Evolutionary conservation across 1,284 basidiomycete species (phyloP), one percentile per base, ranked within the genome.

Genomic region (Cryptococcus deneoformans): DNA sequence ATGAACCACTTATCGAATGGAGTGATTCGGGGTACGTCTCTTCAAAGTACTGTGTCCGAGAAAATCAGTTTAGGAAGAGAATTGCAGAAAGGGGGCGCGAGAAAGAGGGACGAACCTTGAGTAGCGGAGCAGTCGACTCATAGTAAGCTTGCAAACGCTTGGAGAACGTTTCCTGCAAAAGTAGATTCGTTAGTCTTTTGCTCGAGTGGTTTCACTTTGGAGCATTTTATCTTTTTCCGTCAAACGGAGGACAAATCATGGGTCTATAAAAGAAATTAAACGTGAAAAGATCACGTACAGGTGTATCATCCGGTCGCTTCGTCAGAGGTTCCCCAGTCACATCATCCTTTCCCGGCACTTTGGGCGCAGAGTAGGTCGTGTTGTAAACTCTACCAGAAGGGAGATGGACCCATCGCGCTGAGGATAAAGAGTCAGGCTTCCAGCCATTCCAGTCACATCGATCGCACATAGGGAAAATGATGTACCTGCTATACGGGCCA

Each of bases 351-450:
- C 95, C 95, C 2, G 87, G 81, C 0, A 88, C 84, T 68, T 88
- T 89, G 14, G 96, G 96, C 24, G 86, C 89, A 77, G 95, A 97
- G 79, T 90, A 92, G 12, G 87, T 85, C 69, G 87, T 83, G 76
- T 95, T 96, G 81, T 99, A 99, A 12, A 98, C 88, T 20, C 96
- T 84, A 5, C 96, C 96, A 0, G 90, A 94, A 1, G 91, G 86
- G 2, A 91, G 82, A 75, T 99, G 95, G 5, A 98, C 86, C 91
- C 90, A 98, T 53, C 94, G 88, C 66, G 93, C 90, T 81, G 64
- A 8, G n/a, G 20, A 20, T 20, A 20, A 20, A 20, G 20, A 20
- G 20, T 20, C 20, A 20, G 20, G 20, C 20, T 20, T 20, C 20
- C 20, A 20, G 20, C 20, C 20, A 20, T 20, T 20, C 20, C 20